A percentile compares a stretch with the other conserved stretches of the same genome.
phyloP scores from a whole-genome alignment of 2,329 filamentous ascomycete species.

The Beauveria asiatica region DNA sequence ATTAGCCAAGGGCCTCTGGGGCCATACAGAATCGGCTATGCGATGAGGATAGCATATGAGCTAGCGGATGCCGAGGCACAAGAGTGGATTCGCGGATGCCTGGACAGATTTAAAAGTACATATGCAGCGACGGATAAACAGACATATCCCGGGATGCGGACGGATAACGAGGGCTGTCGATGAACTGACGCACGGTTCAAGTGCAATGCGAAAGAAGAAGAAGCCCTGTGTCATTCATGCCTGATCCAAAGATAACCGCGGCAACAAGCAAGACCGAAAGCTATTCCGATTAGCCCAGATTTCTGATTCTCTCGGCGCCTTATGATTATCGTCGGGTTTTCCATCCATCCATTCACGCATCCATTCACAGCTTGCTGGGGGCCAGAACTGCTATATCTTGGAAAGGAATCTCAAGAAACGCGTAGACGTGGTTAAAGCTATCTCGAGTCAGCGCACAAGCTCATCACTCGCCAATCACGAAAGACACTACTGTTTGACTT shows the following conservation, averaged over 20 bases:
- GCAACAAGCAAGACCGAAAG: too few relatives aligned
- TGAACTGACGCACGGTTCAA: neutral
- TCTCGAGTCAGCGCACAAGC: neutral
- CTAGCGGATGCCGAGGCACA: constrained; percentile 5
- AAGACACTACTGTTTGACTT: constrained; percentile 20
- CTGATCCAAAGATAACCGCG: too few relatives aligned
- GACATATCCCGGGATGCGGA: constrained; percentile 2
- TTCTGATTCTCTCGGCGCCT: too few relatives aligned
- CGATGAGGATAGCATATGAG: constrained; percentile 29
- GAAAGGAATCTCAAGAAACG: constrained; percentile 54
- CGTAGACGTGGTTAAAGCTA: constrained; percentile 61
- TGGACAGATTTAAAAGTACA: constrained; percentile 7
- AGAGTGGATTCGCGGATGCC: constrained; percentile 3
- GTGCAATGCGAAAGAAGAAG: too few relatives aligned
- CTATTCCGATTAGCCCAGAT: too few relatives aligned
- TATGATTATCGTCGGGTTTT: too few relatives aligned
- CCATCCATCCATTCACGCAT: too few relatives aligned
- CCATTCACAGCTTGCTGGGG: constrained; percentile 13
- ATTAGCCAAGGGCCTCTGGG: constrained; percentile 30
- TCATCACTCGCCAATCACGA: neutral
- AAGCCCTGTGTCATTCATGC: too few relatives aligned
- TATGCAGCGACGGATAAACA: constrained; percentile 11
- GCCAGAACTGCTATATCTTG: constrained; percentile 37
- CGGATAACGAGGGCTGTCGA: constrained; percentile 4
- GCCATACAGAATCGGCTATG: constrained; percentile 29